Conservation (phyloP, 257 asterid genomes). For the Solanum clarkiae region DNA sequence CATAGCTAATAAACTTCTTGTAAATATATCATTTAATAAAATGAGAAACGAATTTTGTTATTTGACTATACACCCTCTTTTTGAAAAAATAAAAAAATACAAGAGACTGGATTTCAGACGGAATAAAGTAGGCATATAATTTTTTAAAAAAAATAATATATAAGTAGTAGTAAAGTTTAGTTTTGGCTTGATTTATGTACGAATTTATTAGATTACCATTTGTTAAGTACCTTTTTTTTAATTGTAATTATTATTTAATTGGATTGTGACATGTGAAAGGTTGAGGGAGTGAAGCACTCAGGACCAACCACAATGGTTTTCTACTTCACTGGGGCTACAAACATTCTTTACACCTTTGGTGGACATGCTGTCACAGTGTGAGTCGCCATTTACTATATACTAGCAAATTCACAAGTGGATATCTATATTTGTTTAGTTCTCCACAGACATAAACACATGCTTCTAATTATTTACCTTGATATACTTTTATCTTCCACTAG, state of each 20-base stretch:
- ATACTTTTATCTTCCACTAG: constrained; percentile 3
- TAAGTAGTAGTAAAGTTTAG: constrained; percentile 10
- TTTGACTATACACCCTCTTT: neutral
- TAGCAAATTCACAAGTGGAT: neutral
- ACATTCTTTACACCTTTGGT: constrained; percentile 84
- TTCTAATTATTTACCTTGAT: constrained; percentile 1
- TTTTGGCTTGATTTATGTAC: constrained; percentile 19
- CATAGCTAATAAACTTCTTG: neutral
- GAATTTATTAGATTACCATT: neutral
- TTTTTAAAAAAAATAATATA: neutral
- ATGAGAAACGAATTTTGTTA: neutral
- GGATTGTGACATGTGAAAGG: constrained; percentile 20
- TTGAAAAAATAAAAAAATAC: neutral
- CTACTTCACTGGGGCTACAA: constrained; percentile 86
- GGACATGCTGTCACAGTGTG: constrained; percentile 93
- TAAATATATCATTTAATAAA: neutral
- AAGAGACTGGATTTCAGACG: neutral
- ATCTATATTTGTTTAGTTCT: neutral
- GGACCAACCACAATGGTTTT: constrained; percentile 76
- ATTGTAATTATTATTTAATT: neutral
- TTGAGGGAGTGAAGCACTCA: constrained; percentile 69
- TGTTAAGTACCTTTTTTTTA: neutral
- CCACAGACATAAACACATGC: constrained; percentile 3
- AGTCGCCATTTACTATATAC: neutral
- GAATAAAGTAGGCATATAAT: neutral